A percentile compares a stretch with the other conserved stretches of the same genome.
phyloP scores from a whole-genome alignment of 345 rosid species.

The Clausena lansium region DNA sequence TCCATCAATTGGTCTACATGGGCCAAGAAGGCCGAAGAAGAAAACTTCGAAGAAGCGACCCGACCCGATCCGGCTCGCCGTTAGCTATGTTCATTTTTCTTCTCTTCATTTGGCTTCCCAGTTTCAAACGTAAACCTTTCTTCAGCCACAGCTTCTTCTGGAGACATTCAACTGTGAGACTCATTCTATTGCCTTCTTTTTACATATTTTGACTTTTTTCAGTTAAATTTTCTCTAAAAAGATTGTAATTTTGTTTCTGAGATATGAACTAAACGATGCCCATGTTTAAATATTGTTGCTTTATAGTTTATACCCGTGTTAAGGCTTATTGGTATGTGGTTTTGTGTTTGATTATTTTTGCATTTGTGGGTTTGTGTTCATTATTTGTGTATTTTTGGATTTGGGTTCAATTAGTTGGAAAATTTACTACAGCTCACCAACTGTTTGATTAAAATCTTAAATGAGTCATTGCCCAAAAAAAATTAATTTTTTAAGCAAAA shows the following conservation, averaged over 20 bases:
- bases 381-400: background rate
- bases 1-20: background rate
- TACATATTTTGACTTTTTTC: background rate
- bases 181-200: background rate
- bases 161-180: background rate
- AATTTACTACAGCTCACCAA: background rate
- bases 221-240: background rate
- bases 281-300: background rate
- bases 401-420: background rate
- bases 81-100: background rate
- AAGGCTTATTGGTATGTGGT: background rate
- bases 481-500: background rate
- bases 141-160: background rate
- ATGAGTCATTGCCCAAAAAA: background rate
- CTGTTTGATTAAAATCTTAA: slow-evolving; percentile 1
- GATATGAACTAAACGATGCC: background rate
- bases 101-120: background rate
- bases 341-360: background rate
- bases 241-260: background rate
- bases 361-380: background rate
- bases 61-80: background rate
- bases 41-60: no score
- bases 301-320: background rate
- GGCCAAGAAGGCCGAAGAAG: background rate
- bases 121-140: background rate